Evolutionary conservation across 306 rosid species (phyloP).

Genomic region (Prunus mongolica): DNA sequence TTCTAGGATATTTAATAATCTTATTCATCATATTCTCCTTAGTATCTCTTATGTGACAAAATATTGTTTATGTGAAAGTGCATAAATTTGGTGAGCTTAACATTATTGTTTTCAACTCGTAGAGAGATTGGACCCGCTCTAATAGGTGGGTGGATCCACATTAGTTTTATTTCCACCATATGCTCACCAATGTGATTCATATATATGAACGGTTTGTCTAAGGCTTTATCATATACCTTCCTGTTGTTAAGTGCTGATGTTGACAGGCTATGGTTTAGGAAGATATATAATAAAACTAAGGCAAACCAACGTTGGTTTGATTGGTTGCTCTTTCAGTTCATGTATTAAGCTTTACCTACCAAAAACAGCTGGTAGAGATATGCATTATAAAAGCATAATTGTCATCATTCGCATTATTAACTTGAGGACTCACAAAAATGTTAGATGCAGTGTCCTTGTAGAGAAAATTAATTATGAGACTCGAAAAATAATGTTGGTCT

Average conservation of each 20-base stretch:
- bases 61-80: too few species aligned
- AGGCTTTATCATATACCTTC: background rate
- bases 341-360: background rate
- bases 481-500: too few species aligned
- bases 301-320: background rate
- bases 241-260: background rate
- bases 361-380: background rate
- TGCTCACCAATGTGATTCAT: too few species aligned
- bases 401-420: background rate
- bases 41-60: too few species aligned
- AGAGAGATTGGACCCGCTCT: background rate
- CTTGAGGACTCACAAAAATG: background rate
- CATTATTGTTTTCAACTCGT: background rate
- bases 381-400: background rate
- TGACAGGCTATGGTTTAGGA: background rate
- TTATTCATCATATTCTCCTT: too few species aligned
- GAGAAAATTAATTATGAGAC: background rate
- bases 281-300: background rate
- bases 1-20: background rate
- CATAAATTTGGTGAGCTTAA: background rate
- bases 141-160: background rate
- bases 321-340: background rate
- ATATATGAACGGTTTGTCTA: too few species aligned
- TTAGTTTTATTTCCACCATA: background rate
- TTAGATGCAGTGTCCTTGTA: background rate